Percentiles rank a stretch among this genome's conserved stretches.
Conservation (phyloP, 192 early-diverging fungal genomes). For the Phycomyces nitens region DNA sequence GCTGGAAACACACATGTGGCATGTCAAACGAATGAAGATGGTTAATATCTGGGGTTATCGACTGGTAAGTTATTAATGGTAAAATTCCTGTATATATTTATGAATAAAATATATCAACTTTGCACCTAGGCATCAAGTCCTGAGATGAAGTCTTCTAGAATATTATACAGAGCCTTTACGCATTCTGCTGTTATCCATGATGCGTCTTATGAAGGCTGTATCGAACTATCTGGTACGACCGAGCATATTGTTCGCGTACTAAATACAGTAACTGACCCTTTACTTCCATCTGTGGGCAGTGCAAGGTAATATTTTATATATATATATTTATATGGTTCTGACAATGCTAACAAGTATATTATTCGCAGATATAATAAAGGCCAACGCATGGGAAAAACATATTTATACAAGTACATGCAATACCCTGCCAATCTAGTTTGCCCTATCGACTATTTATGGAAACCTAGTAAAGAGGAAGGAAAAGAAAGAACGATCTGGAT, state of each 20-base stretch:
- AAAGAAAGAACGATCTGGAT: conserved; percentile 62
- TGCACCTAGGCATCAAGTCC: conserved; percentile 65
- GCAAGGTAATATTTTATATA: conserved; percentile 17
- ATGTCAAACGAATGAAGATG: conserved; percentile 98
- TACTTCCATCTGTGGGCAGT: conserved; percentile 42
- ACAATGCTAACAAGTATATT: neutral
- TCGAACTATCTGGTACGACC: conserved; percentile 65
- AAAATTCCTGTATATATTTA: neutral
- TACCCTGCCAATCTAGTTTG: conserved; percentile 65
- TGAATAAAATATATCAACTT: neutral
- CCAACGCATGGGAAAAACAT: conserved; percentile 49
- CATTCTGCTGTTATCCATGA: conserved; percentile 81
- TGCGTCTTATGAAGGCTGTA: conserved; percentile 70
- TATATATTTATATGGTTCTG: too few species aligned
- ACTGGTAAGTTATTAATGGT: conserved; percentile 42
- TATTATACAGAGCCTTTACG: conserved; percentile 71
- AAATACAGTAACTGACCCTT: conserved; percentile 58
- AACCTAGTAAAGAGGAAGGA: conserved; percentile 25
- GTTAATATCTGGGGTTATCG: conserved; percentile 75
- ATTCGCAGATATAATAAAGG: conserved; percentile 56
- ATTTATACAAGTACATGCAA: conserved; percentile 45
- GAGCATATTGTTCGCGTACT: conserved; percentile 49
- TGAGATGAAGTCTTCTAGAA: conserved; percentile 79
- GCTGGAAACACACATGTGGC: conserved; percentile 98
- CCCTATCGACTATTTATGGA: conserved; percentile 79